Evolutionary conservation across 192 early-diverging fungal genomes (phyloP).

Genomic region (Rhizophagus prolifer): DNA sequence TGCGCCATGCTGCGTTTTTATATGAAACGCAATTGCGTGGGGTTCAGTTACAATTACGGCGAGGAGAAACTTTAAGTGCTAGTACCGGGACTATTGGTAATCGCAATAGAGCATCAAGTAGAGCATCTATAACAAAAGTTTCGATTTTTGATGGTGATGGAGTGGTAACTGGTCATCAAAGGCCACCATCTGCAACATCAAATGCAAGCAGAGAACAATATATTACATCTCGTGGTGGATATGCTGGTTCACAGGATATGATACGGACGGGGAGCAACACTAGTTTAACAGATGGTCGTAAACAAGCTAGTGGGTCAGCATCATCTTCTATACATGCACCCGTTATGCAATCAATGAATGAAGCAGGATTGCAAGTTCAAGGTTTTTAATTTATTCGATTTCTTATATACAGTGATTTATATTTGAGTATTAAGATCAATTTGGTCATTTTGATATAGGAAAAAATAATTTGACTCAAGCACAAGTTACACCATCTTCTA

Average conservation of each 20-base stretch:
- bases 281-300: constrained; percentile 1
- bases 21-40: constrained; percentile 59
- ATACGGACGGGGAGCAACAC: background rate
- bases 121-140: constrained; percentile 15
- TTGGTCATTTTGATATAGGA: background rate
- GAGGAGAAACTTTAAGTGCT: constrained; percentile 32
- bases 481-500: background rate
- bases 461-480: background rate
- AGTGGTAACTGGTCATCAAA: background rate
- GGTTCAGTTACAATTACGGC: constrained; percentile 39
- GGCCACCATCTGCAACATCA: constrained; percentile 14
- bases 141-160: background rate
- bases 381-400: too few species aligned
- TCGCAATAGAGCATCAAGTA: constrained; percentile 28
- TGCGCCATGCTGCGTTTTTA: constrained; percentile 52
- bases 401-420: too few species aligned
- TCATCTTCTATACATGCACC: constrained; percentile 10
- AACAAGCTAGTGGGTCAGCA: background rate
- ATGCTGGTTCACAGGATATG: constrained; percentile 2
- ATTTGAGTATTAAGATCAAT: background rate
- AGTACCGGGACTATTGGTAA: constrained; percentile 5
- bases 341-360: background rate
- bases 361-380: constrained; percentile 12
- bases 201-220: constrained; percentile 19
- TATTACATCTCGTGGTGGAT: background rate